Conservation (phyloP, 1,284 basidiomycete genomes). For the Ustilago sp. region DNA sequence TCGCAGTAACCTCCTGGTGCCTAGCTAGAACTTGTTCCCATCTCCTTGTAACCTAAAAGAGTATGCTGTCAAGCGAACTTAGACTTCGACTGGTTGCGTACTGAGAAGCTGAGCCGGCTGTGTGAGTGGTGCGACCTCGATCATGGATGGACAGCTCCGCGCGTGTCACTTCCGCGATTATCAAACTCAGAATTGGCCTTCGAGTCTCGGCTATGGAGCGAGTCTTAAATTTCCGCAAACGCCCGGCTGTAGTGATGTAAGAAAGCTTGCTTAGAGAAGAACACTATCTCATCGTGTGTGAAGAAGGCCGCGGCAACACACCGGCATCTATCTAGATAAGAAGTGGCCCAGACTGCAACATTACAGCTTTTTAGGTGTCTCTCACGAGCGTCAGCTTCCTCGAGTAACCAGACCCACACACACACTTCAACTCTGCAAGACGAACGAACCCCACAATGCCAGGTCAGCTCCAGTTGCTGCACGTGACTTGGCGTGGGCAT, state of each 20-base stretch:
- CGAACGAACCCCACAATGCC: constrained; percentile 5
- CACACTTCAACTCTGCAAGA: background rate
- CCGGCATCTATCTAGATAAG: constrained; percentile 2
- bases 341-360: background rate
- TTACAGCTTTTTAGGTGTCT: too few relatives aligned
- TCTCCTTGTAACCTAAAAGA: background rate
- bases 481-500: too few relatives aligned
- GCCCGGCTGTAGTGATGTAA: background rate
- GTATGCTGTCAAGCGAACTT: background rate
- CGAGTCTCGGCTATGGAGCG: constrained; percentile 1
- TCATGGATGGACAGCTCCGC: background rate
- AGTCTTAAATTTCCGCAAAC: background rate
- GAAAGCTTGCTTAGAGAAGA: background rate
- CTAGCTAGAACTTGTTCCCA: background rate
- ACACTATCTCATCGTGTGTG: background rate
- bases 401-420: background rate
- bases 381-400: background rate
- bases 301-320: constrained; percentile 15
- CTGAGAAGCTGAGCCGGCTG: background rate
- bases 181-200: background rate
- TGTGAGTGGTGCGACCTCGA: background rate
- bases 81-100: background rate
- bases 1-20: constrained; percentile 13
- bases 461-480: background rate
- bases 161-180: constrained; percentile 5